phyloP scores from a whole-genome alignment of 2,329 filamentous ascomycete species.

The Penicillium sp. region DNA sequence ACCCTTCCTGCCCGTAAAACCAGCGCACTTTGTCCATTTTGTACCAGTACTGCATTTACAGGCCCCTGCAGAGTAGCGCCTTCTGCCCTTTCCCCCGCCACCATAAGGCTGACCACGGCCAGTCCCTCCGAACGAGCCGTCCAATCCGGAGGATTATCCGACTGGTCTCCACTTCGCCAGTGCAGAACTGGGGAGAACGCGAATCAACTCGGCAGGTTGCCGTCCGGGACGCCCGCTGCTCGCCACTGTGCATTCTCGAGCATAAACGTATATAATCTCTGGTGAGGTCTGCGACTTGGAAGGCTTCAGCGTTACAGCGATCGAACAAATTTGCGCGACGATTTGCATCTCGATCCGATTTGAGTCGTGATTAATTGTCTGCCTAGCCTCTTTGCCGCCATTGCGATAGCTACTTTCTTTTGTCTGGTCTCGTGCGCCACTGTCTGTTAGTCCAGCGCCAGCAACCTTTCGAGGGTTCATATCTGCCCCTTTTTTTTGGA shows the following conservation, averaged over 20 bases:
- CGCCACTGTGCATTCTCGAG: background rate
- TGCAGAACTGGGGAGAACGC: constrained; percentile 17
- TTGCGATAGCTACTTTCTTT: background rate
- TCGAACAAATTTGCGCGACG: background rate
- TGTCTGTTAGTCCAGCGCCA: background rate
- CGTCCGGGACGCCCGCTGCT: constrained; percentile 4
- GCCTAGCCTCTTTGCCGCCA: background rate
- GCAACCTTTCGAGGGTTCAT: background rate
- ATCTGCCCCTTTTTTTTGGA: background rate
- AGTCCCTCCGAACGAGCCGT: constrained; percentile 17
- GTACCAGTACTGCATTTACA: background rate
- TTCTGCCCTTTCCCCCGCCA: background rate
- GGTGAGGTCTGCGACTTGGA: background rate
- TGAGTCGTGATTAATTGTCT: background rate
- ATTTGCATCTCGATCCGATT: background rate
- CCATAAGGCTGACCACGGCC: constrained; percentile 19
- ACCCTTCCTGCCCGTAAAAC: background rate
- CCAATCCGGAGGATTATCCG: constrained; percentile 18
- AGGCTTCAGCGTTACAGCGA: background rate
- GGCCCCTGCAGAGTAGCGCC: background rate
- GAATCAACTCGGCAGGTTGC: constrained; percentile 6
- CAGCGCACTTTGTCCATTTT: background rate
- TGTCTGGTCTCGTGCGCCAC: background rate
- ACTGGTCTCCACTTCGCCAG: constrained; percentile 16
- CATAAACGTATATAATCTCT: background rate